phyloP scores from a whole-genome alignment of 2,329 filamentous ascomycete genomes.

The Paracamarosporium sp. region DNA sequence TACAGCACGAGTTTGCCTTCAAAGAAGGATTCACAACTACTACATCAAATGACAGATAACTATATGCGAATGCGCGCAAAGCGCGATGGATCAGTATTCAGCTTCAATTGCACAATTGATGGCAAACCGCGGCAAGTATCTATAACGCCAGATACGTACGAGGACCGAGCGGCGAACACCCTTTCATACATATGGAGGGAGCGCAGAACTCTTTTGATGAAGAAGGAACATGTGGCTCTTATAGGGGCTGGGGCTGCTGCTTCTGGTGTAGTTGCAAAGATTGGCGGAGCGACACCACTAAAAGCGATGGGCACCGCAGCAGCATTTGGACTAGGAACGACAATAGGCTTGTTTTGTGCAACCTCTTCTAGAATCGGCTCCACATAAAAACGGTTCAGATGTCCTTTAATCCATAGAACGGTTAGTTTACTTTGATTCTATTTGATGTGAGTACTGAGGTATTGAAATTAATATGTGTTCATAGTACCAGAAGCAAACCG shows the following conservation, averaged over 20 bases:
- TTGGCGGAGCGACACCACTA: neutral
- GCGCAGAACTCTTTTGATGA: neutral
- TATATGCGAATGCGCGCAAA: conserved; percentile 11
- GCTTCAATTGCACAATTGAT: neutral
- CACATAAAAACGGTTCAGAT: no score
- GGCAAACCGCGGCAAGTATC: neutral
- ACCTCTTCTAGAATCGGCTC: no score
- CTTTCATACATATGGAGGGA: neutral
- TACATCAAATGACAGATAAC: conserved; percentile 10
- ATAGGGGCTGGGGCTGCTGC: neutral
- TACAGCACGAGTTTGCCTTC: neutral
- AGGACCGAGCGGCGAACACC: neutral
- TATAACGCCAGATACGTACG: neutral
- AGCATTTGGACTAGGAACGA: neutral
- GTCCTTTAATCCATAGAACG: no score
- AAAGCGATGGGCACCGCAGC: neutral
- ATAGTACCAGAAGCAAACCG: no score
- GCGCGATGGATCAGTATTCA: conserved; percentile 9
- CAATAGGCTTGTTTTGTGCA: neutral
- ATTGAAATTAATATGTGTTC: no score
- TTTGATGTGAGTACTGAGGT: no score
- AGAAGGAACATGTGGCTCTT: neutral
- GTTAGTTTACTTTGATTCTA: no score
- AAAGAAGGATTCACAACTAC: neutral
- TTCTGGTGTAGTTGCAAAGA: neutral